Percentiles rank a stretch among this genome's conserved stretches.
phyloP scores from a whole-genome alignment of 2,329 filamentous ascomycete genomes.

The Sporothrix curviconia region DNA sequence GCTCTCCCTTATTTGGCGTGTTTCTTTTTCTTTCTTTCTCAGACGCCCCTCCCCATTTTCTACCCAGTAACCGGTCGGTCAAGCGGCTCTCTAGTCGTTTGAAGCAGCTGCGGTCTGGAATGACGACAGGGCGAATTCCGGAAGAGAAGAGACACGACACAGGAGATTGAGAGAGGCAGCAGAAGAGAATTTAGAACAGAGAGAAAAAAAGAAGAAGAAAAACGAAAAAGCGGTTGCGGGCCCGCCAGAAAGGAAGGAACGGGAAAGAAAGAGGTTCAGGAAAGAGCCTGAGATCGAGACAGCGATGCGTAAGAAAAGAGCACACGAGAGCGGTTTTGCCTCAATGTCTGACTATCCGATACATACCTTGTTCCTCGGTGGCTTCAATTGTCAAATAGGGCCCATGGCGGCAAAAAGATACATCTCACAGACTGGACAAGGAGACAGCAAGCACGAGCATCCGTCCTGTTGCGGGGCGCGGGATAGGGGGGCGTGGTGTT shows the following conservation, averaged over 20 bases:
- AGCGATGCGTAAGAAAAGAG: no score
- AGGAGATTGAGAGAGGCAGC: not conserved
- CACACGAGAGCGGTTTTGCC: not conserved
- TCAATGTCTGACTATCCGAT: no score
- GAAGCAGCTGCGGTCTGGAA: constrained; percentile 3
- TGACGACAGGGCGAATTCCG: not conserved
- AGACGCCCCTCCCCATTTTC: not conserved
- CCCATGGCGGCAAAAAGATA: not conserved
- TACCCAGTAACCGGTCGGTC: constrained; percentile 17
- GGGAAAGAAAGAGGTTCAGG: not conserved
- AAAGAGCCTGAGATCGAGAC: not conserved
- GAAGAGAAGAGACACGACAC: not conserved
- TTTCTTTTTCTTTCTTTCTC: not conserved
- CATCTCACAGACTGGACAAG: not conserved
- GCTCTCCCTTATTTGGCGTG: not conserved
- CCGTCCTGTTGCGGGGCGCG: constrained; percentile 2
- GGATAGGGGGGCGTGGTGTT: not conserved
- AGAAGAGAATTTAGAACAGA: no score
- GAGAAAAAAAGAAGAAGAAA: not conserved
- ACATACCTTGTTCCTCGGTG: no score
- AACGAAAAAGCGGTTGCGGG: no score
- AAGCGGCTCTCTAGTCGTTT: constrained; percentile 11
- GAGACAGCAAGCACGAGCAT: no score
- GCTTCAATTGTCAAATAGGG: not conserved
- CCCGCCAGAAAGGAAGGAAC: not conserved